Evolutionary conservation across 2,329 filamentous ascomycete genomes (phyloP), one percentile per base, ranked within the genome.

Genomic region (Dendrostoma leiphaemia): DNA sequence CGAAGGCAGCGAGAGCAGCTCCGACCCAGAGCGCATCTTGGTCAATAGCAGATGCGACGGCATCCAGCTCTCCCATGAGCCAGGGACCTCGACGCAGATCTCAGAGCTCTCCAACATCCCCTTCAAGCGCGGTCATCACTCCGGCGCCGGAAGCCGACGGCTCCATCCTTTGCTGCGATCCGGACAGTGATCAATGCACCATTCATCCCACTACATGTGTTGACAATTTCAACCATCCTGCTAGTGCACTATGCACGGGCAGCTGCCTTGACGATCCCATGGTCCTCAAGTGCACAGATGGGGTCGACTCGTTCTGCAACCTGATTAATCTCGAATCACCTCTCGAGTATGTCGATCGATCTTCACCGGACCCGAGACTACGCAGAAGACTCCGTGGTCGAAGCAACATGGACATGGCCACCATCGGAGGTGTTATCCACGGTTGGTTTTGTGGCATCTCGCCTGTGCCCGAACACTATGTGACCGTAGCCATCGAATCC

Each of bases 151-250:
- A 26, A 24, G 17, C 29, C 15, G 19, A 51, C 13, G 43, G 35
- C 24, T 37, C 48, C 6, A 12, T 52, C 2, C 21, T 50, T 28
- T 54, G 53, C 41, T 54, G 23, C 28, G 40, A 51, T 10, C 38
- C 32, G 5, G 43, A 40, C 4, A 15, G 12, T 29, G 31, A 26
- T 7, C 13, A 26, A 21, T 52, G 48, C 37, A 48, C 37, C 6
- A 21, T 37, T 19, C 48, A 53, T 21, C 44, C 53, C 5, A 54
- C 53, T n/a, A 23, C 40, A 6, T 54, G 53, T 24, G 47, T 54
- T 17, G 47, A 54, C n/a, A 26, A 17, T 6, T n/a, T 17, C 4
- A 28, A 23, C 8, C 21, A 54, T 15, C 46, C 46, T 5, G 19
- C 15, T 23, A 38, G 34, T 21, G n/a, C 32, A 17, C 24, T 48